Conservation (phyloP, 2,329 filamentous ascomycete genomes). For the Aspergillaceae sp. region DNA sequence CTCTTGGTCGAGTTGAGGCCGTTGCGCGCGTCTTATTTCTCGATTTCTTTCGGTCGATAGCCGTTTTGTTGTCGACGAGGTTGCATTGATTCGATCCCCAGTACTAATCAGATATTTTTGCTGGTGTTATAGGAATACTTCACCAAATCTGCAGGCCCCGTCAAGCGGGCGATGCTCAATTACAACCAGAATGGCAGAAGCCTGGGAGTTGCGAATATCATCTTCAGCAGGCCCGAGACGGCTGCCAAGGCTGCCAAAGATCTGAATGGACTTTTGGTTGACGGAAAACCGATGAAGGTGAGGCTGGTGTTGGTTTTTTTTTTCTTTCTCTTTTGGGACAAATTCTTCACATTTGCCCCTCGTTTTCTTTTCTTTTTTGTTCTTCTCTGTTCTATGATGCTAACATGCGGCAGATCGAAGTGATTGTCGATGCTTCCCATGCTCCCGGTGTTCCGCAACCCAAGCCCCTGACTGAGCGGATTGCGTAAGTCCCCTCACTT, state of each 20-base stretch:
- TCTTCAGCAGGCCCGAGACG: slow-evolving; percentile 70
- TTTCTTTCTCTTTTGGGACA: not conserved
- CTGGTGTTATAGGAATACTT: slow-evolving; percentile 85
- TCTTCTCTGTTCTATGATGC: not conserved
- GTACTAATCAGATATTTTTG: slow-evolving; percentile 36
- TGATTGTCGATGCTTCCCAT: slow-evolving; percentile 71
- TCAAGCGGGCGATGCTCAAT: slow-evolving; percentile 83
- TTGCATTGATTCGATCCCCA: slow-evolving; percentile 1
- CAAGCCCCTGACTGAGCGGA: slow-evolving; percentile 74
- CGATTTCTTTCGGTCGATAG: slow-evolving; percentile 19
- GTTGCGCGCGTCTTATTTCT: slow-evolving; percentile 14
- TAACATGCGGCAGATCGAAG: slow-evolving; percentile 60
- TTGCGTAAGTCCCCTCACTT: slow-evolving; percentile 49
- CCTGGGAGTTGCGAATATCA: slow-evolving; percentile 84
- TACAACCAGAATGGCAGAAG: slow-evolving; percentile 90
- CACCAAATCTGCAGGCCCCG: slow-evolving; percentile 70
- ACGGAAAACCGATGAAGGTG: slow-evolving; percentile 85
- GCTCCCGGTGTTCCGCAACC: slow-evolving; percentile 59
- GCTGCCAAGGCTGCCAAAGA: slow-evolving; percentile 76
- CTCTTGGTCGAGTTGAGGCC: slow-evolving; percentile 25
- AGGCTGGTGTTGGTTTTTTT: not conserved
- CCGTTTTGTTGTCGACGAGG: slow-evolving; percentile 17
- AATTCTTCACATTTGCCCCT: too few species aligned
- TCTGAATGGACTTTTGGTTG: slow-evolving; percentile 82
- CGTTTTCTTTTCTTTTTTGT: slow-evolving; percentile 10